Evolutionary conservation across 2,329 filamentous ascomycete species (phyloP).

Genomic region (Endoconidiophora laricicola): DNA sequence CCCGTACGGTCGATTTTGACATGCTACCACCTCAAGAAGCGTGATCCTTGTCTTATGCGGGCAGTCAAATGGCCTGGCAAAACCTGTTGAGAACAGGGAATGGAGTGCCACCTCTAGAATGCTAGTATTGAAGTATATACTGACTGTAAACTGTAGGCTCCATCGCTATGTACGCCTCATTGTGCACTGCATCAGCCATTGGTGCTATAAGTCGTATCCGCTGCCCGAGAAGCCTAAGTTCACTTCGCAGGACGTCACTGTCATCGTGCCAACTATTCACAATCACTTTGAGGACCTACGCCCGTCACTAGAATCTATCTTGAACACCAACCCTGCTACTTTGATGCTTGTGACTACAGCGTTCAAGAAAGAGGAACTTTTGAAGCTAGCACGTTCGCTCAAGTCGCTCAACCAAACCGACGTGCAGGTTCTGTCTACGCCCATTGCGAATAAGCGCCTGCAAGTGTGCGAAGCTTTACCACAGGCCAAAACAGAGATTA

Average conservation of each 20-base stretch:
- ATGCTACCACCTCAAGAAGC: neutral
- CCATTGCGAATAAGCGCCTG: constrained; percentile 85
- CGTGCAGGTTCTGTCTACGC: constrained; percentile 58
- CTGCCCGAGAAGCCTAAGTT: constrained; percentile 68
- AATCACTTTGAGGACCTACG: constrained; percentile 70
- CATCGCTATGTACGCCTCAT: constrained; percentile 78
- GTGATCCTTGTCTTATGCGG: neutral
- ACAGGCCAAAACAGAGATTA: constrained; percentile 66
- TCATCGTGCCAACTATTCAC: constrained; percentile 86
- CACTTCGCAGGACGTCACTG: constrained; percentile 71
- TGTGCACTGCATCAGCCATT: constrained; percentile 73
- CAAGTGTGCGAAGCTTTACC: constrained; percentile 88
- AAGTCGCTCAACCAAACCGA: constrained; percentile 41
- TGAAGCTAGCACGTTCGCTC: constrained; percentile 35
- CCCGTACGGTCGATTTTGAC: no score
- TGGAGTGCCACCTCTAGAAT: neutral
- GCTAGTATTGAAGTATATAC: neutral
- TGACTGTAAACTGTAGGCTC: constrained; percentile 35
- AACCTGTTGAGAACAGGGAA: neutral
- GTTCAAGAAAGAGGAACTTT: constrained; percentile 54
- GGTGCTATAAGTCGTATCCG: constrained; percentile 71
- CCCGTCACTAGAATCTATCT: constrained; percentile 62
- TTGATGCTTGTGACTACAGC: constrained; percentile 78
- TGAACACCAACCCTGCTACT: constrained; percentile 51
- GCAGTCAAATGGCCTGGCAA: constrained; percentile 13